Conservation (phyloP, 306 rosid species). For the Trifolium repens region DNA sequence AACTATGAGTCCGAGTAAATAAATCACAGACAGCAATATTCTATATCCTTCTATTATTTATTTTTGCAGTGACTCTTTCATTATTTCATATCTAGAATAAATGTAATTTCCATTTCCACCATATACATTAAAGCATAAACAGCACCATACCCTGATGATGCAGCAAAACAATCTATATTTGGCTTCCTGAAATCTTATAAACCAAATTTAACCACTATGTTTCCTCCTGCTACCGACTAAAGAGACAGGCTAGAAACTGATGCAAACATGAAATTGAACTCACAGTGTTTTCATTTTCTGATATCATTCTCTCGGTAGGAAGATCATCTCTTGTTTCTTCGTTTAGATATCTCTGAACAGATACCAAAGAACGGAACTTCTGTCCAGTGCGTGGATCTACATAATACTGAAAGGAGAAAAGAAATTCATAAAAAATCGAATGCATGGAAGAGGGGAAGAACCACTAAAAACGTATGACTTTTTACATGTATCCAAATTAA, state of each 20-base stretch:
- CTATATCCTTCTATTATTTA: neutral
- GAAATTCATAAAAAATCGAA: neutral
- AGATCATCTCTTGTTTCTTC: constrained; percentile 18
- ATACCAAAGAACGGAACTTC: constrained; percentile 61
- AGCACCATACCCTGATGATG: neutral
- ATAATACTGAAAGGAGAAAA: constrained; percentile 56
- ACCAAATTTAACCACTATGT: neutral
- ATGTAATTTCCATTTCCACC: constrained; percentile 9
- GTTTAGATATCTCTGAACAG: constrained; percentile 59
- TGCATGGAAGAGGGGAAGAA: constrained; percentile 7
- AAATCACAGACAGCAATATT: neutral
- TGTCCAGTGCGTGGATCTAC: constrained; percentile 56
- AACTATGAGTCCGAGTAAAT: constrained; percentile 15
- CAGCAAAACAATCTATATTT: constrained; percentile 1
- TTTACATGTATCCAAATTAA: too few relatives aligned
- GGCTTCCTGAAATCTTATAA: neutral
- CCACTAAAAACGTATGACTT: too few relatives aligned
- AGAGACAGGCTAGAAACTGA: constrained; percentile 13
- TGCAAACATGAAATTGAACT: constrained; percentile 37
- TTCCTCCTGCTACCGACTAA: constrained; percentile 5
- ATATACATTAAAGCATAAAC: constrained; percentile 11
- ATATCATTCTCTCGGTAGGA: constrained; percentile 23
- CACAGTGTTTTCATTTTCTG: constrained; percentile 43
- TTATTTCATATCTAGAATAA: constrained; percentile 6
- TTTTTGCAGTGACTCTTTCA: neutral